Evolutionary conservation across 441 rosid species (phyloP).

Genomic region (Gossypium trilobum): DNA sequence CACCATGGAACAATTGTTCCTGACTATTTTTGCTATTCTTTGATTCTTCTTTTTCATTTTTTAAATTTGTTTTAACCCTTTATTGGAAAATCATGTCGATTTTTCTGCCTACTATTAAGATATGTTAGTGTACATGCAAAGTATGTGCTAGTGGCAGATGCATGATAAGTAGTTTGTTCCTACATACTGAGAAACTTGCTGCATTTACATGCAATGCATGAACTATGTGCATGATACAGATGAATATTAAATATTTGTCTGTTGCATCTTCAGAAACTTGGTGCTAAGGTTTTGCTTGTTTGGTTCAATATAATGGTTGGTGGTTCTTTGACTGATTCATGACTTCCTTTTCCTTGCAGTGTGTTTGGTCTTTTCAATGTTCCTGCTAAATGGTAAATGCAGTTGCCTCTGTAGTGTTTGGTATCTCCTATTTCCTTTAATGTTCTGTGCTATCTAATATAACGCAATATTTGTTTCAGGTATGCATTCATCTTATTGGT

Average conservation of each 20-base stretch:
- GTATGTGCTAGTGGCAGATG: neutral
- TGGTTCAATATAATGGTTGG: neutral
- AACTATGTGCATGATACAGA: neutral
- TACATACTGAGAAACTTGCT: neutral
- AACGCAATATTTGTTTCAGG: constrained; percentile 34
- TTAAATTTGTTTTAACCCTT: neutral
- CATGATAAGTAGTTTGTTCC: neutral
- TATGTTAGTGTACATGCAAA: neutral
- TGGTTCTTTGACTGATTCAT: constrained; percentile 14
- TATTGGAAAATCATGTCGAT: neutral
- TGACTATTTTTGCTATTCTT: neutral
- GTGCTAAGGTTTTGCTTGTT: constrained; percentile 5
- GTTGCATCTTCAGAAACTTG: neutral
- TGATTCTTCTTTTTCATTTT: neutral
- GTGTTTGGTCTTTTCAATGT: constrained; percentile 93
- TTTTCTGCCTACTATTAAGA: neutral
- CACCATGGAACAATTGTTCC: neutral
- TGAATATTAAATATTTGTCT: neutral
- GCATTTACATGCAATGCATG: neutral
- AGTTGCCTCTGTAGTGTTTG: constrained; percentile 9
- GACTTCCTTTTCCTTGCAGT: constrained; percentile 42
- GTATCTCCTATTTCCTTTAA: constrained; percentile 10
- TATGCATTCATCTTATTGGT: constrained; percentile 75
- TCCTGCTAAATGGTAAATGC: constrained; percentile 71
- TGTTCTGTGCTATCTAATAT: constrained; percentile 13